Base-by-base conservation (phyloP, 2,329 filamentous ascomycete genomes). In the Dactylonectria estremocensis region DNA sequence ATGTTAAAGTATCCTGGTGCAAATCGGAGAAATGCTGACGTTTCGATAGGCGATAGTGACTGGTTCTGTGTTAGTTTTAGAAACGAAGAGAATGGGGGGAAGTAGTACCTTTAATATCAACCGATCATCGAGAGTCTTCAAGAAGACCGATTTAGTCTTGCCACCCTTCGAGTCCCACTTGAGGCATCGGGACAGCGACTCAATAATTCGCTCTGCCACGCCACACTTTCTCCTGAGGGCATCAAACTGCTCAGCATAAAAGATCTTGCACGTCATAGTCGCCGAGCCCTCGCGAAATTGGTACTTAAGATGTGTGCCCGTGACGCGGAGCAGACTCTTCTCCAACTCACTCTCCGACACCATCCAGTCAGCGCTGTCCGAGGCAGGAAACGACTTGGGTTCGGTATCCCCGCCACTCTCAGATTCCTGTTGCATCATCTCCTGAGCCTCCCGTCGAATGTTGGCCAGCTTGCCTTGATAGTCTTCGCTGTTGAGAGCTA, bases 161-260 rank as follows among this genome's bases (percentile, higher is more conserved):
- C 96, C 96, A 24, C 96, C 97, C 78, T 97, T 97, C 3, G 94
- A 97, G 81, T 99, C 96, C 93, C 95, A 99, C 80, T 98, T 98
- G 20, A 97, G 88, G 81, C 97, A 99, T 20, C 96, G 91, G 8
- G 96, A 98, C 22, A 99, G 85, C 1, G 95, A 98, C 79, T 99
- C 96, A 28, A 98, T 91, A 72, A 99, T 97, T 40, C 96, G 93
- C 77, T 98, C 95, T 1, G 94, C 91, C 9, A 98, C 93, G 16
- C 95, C 95, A 72, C 95, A 98, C 81, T 97, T 98, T 64, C 93
- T 90, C 63, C 96, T 91, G 45, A 99, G 87, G 3, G 96, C 96
- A 81, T 99, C 96, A 74, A 99, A 99, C 70, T 98, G 96, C 80
- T 98, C 96, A 0, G 96, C 96, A 76, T 97, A 99, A 81, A 99